These are phyloP conservation scores for Chlorencoelia australis DNA, from an alignment of 2,329 filamentous ascomycete genomes.

Conservation along the genomic window DNA sequence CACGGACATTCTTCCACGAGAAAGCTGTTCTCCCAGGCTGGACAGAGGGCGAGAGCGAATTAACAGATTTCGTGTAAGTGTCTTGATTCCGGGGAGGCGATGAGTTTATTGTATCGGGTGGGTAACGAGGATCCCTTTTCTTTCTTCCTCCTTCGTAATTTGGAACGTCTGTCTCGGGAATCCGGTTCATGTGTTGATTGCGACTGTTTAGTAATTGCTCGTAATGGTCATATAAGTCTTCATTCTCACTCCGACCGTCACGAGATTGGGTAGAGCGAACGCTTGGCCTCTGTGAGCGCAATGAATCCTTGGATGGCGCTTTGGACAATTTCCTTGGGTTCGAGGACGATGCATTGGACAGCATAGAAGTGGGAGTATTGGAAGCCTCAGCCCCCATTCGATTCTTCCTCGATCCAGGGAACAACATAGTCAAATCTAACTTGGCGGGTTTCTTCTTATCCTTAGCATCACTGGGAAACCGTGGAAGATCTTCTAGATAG, in stretches of 20 bases:
- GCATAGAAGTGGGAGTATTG: too few species aligned
- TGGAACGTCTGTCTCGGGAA: conserved; percentile 19
- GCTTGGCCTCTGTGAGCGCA: conserved; percentile 19
- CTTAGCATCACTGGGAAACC: not conserved
- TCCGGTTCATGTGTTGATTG: conserved; percentile 17
- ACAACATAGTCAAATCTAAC: conserved; percentile 24
- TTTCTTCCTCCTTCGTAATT: conserved; percentile 5
- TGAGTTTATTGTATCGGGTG: not conserved
- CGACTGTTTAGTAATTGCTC: conserved; percentile 16
- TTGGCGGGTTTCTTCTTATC: conserved; percentile 22
- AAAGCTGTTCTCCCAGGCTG: conserved; percentile 11
- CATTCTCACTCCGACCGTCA: conserved; percentile 4
- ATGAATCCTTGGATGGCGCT: conserved; percentile 20
- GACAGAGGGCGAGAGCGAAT: conserved; percentile 1
- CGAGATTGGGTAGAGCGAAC: conserved; percentile 16
- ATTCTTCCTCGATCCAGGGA: conserved; percentile 18
- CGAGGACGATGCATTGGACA: too few species aligned
- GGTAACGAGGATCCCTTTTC: not conserved
- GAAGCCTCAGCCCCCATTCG: too few species aligned
- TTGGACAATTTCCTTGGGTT: too few species aligned
- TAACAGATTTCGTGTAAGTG: not conserved
- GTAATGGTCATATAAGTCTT: conserved; percentile 20
- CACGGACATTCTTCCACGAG: conserved; percentile 23
- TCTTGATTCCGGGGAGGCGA: too few species aligned
- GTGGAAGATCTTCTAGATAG: not conserved